A percentile compares a stretch with the other conserved stretches of the same genome.
Conservation (phyloP, 176 grass and related monocot species). For the Elaeis guineensis region DNA sequence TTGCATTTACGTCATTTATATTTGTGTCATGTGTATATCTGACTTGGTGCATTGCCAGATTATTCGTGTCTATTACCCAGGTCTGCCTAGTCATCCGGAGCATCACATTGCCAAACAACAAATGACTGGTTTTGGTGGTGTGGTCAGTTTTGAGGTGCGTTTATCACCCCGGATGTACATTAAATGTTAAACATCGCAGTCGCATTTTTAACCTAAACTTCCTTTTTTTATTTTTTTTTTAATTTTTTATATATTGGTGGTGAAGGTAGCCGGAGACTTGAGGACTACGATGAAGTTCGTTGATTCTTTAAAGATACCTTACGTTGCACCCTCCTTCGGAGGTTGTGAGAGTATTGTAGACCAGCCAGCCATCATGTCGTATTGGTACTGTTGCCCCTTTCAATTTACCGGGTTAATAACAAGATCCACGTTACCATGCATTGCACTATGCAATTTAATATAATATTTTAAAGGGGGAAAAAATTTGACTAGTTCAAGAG, state of each 20-base stretch:
- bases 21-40: neutral
- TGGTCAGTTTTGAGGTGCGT: conserved; percentile 97
- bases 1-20: neutral
- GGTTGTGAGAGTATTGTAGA: conserved; percentile 95
- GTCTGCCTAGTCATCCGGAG: conserved; percentile 90
- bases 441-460: too few species aligned
- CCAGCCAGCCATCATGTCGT: conserved; percentile 99
- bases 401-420: too few species aligned
- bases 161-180: neutral
- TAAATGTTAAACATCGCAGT: neutral
- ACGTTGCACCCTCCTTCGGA: conserved; percentile 89
- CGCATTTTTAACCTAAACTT: neutral
- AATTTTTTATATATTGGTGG: neutral
- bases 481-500: too few species aligned
- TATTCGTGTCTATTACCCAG: conserved; percentile 81
- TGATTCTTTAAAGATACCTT: conserved; percentile 94
- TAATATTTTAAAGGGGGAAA: too few species aligned
- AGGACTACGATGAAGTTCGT: conserved; percentile 68
- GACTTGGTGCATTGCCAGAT: conserved; percentile 34
- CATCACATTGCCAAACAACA: conserved; percentile 96
- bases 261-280: conserved; percentile 48
- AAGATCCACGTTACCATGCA: too few species aligned
- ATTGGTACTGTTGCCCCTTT: conserved; percentile 46
- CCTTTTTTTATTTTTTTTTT: too few species aligned
- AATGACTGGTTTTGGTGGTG: conserved; percentile 99